Evolutionary conservation across 1,284 basidiomycete species (phyloP).

Genomic region (Tetrapyrgos nigripes): DNA sequence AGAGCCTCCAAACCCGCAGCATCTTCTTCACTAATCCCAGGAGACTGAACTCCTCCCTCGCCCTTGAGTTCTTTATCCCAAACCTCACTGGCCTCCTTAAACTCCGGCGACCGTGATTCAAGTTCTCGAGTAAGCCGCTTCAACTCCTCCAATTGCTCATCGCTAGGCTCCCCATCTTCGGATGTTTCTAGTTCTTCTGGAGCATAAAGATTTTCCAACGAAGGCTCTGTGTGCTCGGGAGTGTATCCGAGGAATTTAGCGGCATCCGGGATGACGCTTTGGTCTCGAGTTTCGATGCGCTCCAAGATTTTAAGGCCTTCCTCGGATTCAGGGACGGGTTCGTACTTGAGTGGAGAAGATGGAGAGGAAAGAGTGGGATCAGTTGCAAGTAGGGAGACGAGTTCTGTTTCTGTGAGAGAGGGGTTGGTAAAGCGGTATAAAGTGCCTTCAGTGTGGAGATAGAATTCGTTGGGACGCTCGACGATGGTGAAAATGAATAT

Average conservation of each 20-base stretch:
- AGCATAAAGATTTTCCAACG: conserved; percentile 24
- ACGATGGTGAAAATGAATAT: conserved; percentile 21
- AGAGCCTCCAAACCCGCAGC: not conserved
- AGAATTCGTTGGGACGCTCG: conserved; percentile 8
- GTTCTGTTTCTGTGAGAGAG: conserved; percentile 6
- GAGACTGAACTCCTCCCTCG: not conserved
- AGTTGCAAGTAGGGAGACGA: not conserved
- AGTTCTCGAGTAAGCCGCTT: conserved; percentile 7
- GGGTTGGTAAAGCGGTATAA: conserved; percentile 14
- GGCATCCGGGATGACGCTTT: conserved; percentile 34
- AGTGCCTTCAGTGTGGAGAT: conserved; percentile 11
- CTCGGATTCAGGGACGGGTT: conserved; percentile 13
- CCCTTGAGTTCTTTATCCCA: not conserved
- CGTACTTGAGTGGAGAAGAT: not conserved
- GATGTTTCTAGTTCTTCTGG: not conserved
- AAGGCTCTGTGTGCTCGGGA: conserved; percentile 28
- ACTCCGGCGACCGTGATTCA: conserved; percentile 6
- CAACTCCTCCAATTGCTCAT: conserved; percentile 16
- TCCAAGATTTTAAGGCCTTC: conserved; percentile 32
- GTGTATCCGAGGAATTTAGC: conserved; percentile 36
- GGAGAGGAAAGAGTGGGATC: not conserved
- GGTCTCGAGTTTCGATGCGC: conserved; percentile 37
- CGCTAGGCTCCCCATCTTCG: conserved; percentile 8
- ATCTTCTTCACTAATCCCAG: conserved; percentile 1
- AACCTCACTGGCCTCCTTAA: conserved; percentile 9